These are phyloP conservation scores for Sextonia rubra DNA, from an alignment of 164 flowering plant species.

Conservation along the genomic window DNA sequence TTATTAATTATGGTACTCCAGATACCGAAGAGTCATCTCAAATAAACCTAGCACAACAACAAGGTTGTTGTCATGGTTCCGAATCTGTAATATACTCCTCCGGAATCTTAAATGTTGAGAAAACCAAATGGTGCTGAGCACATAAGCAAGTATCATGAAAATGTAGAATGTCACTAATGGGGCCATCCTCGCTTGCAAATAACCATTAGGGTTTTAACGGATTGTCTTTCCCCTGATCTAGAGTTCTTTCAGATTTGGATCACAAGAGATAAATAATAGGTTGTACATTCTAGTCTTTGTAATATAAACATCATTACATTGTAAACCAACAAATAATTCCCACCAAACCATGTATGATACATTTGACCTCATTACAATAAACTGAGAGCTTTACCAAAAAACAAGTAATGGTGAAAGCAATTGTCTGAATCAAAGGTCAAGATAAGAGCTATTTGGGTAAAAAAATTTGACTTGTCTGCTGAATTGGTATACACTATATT, in stretches of 20 bases:
- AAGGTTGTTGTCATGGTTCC: conserved; percentile 69
- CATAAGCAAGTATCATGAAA: conserved; percentile 68
- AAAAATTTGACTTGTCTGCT: too few relatives aligned
- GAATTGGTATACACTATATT: too few relatives aligned
- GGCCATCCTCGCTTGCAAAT: conserved; percentile 91
- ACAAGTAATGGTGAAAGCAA: too few relatives aligned
- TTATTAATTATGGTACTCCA: conserved; percentile 70
- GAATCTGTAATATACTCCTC: conserved; percentile 78
- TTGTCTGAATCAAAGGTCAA: too few relatives aligned
- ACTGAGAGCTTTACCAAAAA: too few relatives aligned
- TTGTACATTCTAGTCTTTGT: conserved; percentile 90
- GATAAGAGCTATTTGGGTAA: too few relatives aligned
- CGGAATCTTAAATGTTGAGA: conserved; percentile 71
- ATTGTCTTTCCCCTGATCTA: conserved; percentile 72
- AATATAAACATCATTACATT: conserved; percentile 38
- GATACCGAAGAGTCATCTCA: conserved; percentile 89
- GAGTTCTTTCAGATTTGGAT: conserved; percentile 74
- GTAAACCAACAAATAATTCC: conserved; percentile 36
- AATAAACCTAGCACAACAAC: conserved; percentile 79
- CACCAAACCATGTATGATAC: conserved; percentile 58
- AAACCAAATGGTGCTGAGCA: conserved; percentile 66
- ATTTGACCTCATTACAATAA: conserved; percentile 47
- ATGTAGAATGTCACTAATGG: conserved; percentile 78
- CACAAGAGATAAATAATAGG: conserved; percentile 83
- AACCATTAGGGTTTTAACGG: conserved; percentile 92